Evolutionary conservation across 148 eudicot species (phyloP), one percentile per base, ranked within the genome.

Genomic region (Linanthus parryae): DNA sequence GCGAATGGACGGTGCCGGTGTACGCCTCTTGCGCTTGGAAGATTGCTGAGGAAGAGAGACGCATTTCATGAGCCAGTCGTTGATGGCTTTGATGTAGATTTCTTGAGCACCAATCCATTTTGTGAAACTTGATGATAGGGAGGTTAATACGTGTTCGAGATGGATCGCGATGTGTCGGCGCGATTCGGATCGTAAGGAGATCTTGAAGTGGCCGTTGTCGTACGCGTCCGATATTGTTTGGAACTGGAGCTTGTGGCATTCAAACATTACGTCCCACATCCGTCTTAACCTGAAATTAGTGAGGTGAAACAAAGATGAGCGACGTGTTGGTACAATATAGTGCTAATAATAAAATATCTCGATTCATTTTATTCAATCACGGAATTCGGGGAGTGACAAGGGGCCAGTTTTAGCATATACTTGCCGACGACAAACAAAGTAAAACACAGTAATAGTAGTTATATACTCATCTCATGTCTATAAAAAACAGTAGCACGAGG

Each of bases 211-310:
- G 56, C 61, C 61, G 20, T 66, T 74, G 54, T 60, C 51, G 28
- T 59, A 66, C 37, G 82, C 65, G 21, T 71, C 41, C 8, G 86
- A 61, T 52, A 86, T 68, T 50, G 77, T 67, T 56, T 76, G 80
- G 23, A 81, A 59, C 66, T 91, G 97, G 39, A 63, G 77, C 72
- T 73, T 71, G 65, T 91, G 97, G 72, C 89, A 86, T 37, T 83
- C 95, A 43, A 54, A 63, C 97, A 91, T 91, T 68, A 62, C 73
- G 43, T 73, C 87, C 97, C 97, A 91, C 97, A 91, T 91, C 54
- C 71, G 75, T 63, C 77, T 65, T 59, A 91, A 69, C 61, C 97
- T 91, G 80, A 48, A 51, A 67, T n/a, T 11, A 53, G 2, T 17
- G 56, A 43, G 24, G 40, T 21, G 27, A 7, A 40, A 22, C 22